phyloP scores from a whole-genome alignment of 306 rosid species.

The Luffa aegyptiaca region DNA sequence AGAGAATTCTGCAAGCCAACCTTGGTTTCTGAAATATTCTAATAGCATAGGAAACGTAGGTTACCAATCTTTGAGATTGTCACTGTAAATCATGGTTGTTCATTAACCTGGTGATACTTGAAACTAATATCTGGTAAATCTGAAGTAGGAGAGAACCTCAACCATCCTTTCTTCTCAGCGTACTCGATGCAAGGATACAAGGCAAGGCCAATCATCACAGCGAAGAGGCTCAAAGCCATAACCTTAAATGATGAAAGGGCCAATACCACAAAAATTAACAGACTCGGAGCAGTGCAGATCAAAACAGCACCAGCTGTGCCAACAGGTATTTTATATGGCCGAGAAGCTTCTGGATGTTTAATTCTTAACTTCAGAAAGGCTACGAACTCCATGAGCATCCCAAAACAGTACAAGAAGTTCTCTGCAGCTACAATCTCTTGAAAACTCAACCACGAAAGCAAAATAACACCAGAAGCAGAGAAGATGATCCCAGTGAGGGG shows the following conservation, averaged over 20 bases:
- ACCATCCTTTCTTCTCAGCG: conserved; percentile 39
- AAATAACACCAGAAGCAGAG: conserved; percentile 52
- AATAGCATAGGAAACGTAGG: not conserved
- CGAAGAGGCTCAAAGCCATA: conserved; percentile 33
- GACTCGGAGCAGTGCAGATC: conserved; percentile 43
- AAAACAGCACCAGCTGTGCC: conserved; percentile 41
- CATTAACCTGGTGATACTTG: conserved; percentile 1
- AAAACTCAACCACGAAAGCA: conserved; percentile 65
- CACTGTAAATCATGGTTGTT: conserved; percentile 11
- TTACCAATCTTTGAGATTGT: not conserved
- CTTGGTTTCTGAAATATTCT: not conserved
- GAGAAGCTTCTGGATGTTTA: conserved; percentile 21
- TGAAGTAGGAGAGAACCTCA: conserved; percentile 15
- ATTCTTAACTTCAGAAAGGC: conserved; percentile 52
- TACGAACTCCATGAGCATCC: conserved; percentile 59
- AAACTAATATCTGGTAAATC: not conserved
- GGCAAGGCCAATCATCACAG: conserved; percentile 32
- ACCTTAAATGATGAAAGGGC: conserved; percentile 38
- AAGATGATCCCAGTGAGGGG: conserved; percentile 45
- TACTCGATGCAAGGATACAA: conserved; percentile 39
- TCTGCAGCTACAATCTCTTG: conserved; percentile 71
- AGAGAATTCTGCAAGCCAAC: not conserved
- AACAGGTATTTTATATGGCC: conserved; percentile 49
- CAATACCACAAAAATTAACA: conserved; percentile 43
- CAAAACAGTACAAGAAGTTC: conserved; percentile 54